phyloP scores from a whole-genome alignment of 2,329 filamentous ascomycete species.

The Blastomyces emzantsi region DNA sequence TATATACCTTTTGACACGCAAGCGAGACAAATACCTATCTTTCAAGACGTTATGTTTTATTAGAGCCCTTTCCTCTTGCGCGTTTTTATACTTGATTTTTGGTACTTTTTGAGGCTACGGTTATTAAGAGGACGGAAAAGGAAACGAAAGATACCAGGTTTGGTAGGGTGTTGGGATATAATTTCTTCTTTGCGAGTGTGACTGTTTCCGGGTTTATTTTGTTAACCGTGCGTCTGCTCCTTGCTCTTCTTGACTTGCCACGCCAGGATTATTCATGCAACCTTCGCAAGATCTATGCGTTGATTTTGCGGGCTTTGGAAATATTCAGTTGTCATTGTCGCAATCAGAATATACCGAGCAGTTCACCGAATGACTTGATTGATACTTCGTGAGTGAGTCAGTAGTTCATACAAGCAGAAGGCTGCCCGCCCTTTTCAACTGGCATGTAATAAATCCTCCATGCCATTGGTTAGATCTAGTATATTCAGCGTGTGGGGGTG shows the following conservation, averaged over 20 bases:
- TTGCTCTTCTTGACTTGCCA: neutral
- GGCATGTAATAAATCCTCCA: neutral
- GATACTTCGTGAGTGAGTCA: neutral
- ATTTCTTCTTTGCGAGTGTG: neutral
- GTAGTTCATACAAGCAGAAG: too few species aligned
- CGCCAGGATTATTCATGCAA: neutral
- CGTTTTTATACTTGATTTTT: neutral
- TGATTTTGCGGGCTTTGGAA: neutral
- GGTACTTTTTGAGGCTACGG: neutral
- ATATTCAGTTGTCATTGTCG: neutral
- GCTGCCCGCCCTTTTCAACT: neutral
- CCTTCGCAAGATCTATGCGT: neutral
- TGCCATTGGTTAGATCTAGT: neutral
- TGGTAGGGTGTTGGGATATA: constrained; percentile 1
- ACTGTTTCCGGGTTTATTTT: neutral
- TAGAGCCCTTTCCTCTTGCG: neutral
- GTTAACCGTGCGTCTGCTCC: neutral
- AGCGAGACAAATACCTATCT: neutral
- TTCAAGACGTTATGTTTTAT: neutral
- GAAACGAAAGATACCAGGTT: neutral
- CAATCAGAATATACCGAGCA: neutral
- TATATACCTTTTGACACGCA: neutral
- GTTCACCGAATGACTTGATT: neutral
- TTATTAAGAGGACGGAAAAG: neutral
- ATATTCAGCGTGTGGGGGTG: neutral